Percentiles rank a stretch among this genome's conserved stretches.
Evolutionary conservation across 2,329 filamentous ascomycete genomes (phyloP).

Genomic region (Cercospora beticola): DNA sequence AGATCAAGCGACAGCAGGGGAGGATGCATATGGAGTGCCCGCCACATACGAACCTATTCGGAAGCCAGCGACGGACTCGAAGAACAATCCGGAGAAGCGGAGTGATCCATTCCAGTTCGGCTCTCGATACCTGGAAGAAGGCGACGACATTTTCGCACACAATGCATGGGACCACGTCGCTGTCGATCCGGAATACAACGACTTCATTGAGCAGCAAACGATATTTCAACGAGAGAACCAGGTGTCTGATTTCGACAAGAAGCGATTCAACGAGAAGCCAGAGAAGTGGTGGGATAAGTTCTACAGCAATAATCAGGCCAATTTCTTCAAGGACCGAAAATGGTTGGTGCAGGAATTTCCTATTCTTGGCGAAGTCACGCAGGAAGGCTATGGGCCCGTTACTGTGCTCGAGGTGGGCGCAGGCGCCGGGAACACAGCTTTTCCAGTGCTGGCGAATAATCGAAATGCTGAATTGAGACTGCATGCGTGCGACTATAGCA

Average conservation of each 20-base stretch:
- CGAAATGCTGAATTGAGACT: conserved; percentile 78
- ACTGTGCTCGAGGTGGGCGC: conserved; percentile 88
- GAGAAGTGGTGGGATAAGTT: conserved; percentile 98
- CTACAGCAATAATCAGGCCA: conserved; percentile 95
- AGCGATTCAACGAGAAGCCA: conserved; percentile 83
- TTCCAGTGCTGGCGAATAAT: conserved; percentile 82
- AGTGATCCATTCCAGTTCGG: conserved; percentile 95
- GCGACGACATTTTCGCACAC: conserved; percentile 91
- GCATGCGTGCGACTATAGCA: conserved; percentile 95
- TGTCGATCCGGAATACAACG: conserved; percentile 82
- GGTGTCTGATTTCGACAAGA: conserved; percentile 90
- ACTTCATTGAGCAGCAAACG: conserved; percentile 82
- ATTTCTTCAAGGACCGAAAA: conserved; percentile 98
- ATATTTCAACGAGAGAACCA: conserved; percentile 79
- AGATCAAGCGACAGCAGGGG: conserved; percentile 30
- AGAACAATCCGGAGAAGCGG: conserved; percentile 76
- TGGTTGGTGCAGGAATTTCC: conserved; percentile 98
- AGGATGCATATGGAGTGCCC: conserved; percentile 53
- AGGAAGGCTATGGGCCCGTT: conserved; percentile 65
- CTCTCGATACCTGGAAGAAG: conserved; percentile 76
- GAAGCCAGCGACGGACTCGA: conserved; percentile 59
- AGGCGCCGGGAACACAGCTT: conserved; percentile 93
- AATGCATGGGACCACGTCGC: conserved; percentile 99
- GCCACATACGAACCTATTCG: conserved; percentile 47
- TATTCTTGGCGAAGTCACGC: conserved; percentile 72